Evolutionary conservation across 352 stramenopile genomes (phyloP), one percentile per base, ranked within the genome.

Genomic region (Globisporangium paroecandrum): DNA sequence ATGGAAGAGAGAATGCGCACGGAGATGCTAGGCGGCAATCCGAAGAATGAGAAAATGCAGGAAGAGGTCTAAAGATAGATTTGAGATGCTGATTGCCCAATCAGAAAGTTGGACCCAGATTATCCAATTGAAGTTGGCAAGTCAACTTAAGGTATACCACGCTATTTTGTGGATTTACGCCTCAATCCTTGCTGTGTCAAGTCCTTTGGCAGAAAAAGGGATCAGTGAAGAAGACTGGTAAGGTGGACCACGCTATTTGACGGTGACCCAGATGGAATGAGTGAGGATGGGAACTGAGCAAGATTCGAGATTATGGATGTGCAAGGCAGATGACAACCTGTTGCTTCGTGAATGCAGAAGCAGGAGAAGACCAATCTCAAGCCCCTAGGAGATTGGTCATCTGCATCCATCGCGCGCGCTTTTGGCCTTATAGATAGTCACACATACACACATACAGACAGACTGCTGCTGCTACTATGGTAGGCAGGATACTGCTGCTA

Each of bases 51-150:
- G 25, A n/a, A 58, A 22, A 58, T 22, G 53, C 6, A 18, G 10
- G 6, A 41, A 43, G 54, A 32, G 20, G 25, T 59, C 54, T 24
- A 59, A 59, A 59, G 54, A 59, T 59, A 59, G 54, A 38, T 58
- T 29, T 38, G 53, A 13, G 5, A 7, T 13, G 51, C 24, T 58
- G 25, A 58, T 59, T 59, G 25, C 12, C 4, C 54, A 59, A 59
- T 59, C 54, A 59, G 54, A n/a, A 59, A 1, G 5, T 58, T 58
- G 27, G 53, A 58, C 29, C 12, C 6, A 27, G n/a, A 27, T 18
- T 57, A 32, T 32, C 22, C 4, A 2, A 12, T 58, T 58, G 53
- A 58, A 58, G 22, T 58, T 58, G 13, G 13, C 24, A 22, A 29
- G 4, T 5, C 12, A 46, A 46, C 12, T 46, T 46, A 46, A 20